phyloP scores from a whole-genome alignment of 2,329 filamentous ascomycete species.

The Xylaria sp. region DNA sequence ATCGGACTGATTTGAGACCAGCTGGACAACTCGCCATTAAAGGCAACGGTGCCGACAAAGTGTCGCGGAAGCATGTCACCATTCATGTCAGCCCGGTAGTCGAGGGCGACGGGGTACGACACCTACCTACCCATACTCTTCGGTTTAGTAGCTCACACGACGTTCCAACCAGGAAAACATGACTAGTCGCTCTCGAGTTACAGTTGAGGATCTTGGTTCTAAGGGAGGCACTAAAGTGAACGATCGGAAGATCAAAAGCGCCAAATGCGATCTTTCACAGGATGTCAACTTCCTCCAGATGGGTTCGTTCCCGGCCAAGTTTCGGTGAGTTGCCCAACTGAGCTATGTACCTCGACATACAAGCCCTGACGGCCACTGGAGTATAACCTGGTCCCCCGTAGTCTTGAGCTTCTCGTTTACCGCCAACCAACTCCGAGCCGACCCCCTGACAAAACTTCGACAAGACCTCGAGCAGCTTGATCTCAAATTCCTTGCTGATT shows the following conservation, averaged over 20 bases:
- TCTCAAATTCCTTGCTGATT: conserved; percentile 80
- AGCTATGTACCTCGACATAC: conserved; percentile 4
- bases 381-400: conserved; percentile 77
- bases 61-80: conserved; percentile 86
- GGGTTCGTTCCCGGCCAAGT: conserved; percentile 68
- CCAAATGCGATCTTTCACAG: conserved; percentile 57
- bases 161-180: conserved; percentile 55
- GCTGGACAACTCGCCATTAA: conserved; percentile 68
- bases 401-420: conserved; percentile 82
- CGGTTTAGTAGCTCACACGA: neutral
- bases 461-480: conserved; percentile 79
- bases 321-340: conserved; percentile 49
- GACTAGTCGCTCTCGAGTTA: conserved; percentile 68
- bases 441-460: conserved; percentile 64
- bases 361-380: conserved; percentile 38
- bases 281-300: conserved; percentile 69
- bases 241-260: conserved; percentile 68
- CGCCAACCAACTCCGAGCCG: conserved; percentile 68
- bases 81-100: conserved; percentile 70
- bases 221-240: conserved; percentile 84
- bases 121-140: neutral
- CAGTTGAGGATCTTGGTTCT: conserved; percentile 77
- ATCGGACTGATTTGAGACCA: conserved; percentile 39
- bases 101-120: conserved; percentile 66
- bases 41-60: conserved; percentile 67